These are phyloP conservation scores for Cymodocea nodosa DNA, from an alignment of 116 monocot species.

Conservation along the genomic window DNA sequence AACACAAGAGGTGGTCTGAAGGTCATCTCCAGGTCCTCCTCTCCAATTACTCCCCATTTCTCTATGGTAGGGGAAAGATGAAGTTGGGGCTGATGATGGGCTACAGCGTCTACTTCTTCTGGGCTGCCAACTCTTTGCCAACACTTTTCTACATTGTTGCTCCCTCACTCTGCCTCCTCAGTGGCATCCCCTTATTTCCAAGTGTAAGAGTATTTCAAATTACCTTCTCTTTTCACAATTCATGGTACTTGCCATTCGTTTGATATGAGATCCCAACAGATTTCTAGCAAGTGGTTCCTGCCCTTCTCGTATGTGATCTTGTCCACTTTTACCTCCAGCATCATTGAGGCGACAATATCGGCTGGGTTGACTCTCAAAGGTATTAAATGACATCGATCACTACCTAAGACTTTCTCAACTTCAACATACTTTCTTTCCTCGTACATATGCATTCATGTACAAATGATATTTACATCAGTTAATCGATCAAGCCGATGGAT, in stretches of 20 bases:
- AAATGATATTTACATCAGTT: not conserved
- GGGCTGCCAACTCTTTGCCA: constrained; percentile 28
- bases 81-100: constrained; percentile 23
- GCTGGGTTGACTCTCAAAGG: constrained; percentile 16
- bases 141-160: constrained; percentile 23
- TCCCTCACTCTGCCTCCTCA: constrained; percentile 31
- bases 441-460: not conserved
- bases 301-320: constrained; percentile 19
- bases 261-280: not conserved
- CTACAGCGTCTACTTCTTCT: constrained; percentile 25
- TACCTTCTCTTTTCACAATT: not conserved
- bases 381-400: not conserved
- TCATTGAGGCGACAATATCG: constrained; percentile 11
- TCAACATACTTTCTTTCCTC: not conserved
- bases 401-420: not conserved
- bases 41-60: constrained; percentile 36
- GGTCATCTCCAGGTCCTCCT: constrained; percentile 47
- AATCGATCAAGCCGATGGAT: not conserved
- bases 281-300: constrained; percentile 21
- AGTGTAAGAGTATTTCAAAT: constrained; percentile 8
- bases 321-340: constrained; percentile 3
- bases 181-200: constrained; percentile 29
- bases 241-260: not conserved
- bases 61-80: constrained; percentile 20
- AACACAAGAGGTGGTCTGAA: constrained; percentile 70